Conservation (phyloP, 2,329 filamentous ascomycete genomes). For the Cadophora sp. region DNA sequence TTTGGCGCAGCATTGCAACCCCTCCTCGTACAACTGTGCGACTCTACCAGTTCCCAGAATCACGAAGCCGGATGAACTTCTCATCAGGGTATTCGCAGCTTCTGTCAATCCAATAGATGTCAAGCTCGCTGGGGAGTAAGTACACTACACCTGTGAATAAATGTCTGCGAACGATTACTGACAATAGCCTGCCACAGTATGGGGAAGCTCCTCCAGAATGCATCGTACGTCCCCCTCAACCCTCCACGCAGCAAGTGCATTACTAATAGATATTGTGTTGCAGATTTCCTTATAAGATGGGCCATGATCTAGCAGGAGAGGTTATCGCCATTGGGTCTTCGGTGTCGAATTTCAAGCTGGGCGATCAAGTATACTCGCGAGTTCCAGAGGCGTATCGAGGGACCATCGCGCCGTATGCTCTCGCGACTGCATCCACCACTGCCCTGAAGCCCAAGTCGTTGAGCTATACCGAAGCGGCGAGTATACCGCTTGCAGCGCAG, state of each 20-base stretch:
- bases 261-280: background rate
- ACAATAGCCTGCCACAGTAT: background rate
- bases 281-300: slow-evolving; percentile 53
- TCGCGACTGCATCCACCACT: slow-evolving; percentile 43
- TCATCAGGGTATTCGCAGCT: slow-evolving; percentile 54
- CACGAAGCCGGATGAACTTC: slow-evolving; percentile 51
- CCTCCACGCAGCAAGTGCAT: background rate
- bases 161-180: background rate
- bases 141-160: slow-evolving; percentile 9
- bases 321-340: slow-evolving; percentile 47
- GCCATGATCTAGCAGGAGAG: slow-evolving; percentile 51
- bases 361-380: slow-evolving; percentile 49
- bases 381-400: slow-evolving; percentile 46
- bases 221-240: background rate
- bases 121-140: slow-evolving; percentile 46
- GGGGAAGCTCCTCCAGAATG: slow-evolving; percentile 8
- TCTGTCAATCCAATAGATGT: slow-evolving; percentile 55
- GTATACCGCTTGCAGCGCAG: slow-evolving; percentile 49
- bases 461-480: slow-evolving; percentile 50
- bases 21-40: slow-evolving; percentile 45
- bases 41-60: slow-evolving; percentile 55
- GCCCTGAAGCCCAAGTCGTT: slow-evolving; percentile 50
- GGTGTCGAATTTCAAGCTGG: slow-evolving; percentile 47
- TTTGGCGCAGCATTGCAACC: slow-evolving; percentile 36
- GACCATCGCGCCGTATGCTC: slow-evolving; percentile 41